phyloP scores from a whole-genome alignment of 2,329 filamentous ascomycete genomes.

The Colletotrichum trifolii region DNA sequence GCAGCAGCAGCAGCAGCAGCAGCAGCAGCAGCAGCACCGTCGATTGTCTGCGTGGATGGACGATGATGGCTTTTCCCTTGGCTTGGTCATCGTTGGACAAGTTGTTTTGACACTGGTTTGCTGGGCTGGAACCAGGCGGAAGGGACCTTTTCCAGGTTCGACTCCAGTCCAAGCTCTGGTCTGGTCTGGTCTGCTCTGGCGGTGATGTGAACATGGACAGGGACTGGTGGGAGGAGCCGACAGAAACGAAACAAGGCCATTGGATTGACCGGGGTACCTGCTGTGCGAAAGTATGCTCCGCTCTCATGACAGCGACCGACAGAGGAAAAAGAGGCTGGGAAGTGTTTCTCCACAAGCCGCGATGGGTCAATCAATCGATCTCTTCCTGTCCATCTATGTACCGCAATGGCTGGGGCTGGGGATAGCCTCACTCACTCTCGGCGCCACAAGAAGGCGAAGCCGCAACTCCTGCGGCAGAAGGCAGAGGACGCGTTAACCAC shows the following conservation, averaged over 20 bases:
- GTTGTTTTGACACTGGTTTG: not conserved
- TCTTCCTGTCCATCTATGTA: not conserved
- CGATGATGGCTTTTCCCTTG: not conserved
- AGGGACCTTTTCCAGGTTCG: not conserved
- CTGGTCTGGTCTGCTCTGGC: not conserved
- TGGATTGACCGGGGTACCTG: not conserved
- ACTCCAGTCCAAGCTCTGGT: not conserved
- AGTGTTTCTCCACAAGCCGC: slow-evolving; percentile 1
- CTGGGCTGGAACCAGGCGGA: not conserved
- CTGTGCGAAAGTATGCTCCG: not conserved
- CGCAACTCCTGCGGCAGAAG: not conserved
- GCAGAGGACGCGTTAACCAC: slow-evolving; percentile 6
- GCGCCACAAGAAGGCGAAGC: not conserved
- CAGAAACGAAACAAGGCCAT: slow-evolving; percentile 1
- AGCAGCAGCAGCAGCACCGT: not conserved
- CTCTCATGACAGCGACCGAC: not conserved
- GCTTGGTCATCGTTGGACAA: not conserved
- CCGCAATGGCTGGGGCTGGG: slow-evolving; percentile 33
- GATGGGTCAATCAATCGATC: slow-evolving; percentile 1
- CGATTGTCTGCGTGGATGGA: not conserved
- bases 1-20: slow-evolving; percentile 1
- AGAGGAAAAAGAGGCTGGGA: slow-evolving; percentile 22
- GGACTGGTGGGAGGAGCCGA: slow-evolving; percentile 12
- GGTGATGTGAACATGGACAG: not conserved
- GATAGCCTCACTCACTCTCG: slow-evolving; percentile 27